Percentiles rank a stretch among this genome's conserved stretches.
These are phyloP conservation scores for Acanthamoeba healyi DNA, from an alignment of 208 protist species.

Conservation along the genomic window DNA sequence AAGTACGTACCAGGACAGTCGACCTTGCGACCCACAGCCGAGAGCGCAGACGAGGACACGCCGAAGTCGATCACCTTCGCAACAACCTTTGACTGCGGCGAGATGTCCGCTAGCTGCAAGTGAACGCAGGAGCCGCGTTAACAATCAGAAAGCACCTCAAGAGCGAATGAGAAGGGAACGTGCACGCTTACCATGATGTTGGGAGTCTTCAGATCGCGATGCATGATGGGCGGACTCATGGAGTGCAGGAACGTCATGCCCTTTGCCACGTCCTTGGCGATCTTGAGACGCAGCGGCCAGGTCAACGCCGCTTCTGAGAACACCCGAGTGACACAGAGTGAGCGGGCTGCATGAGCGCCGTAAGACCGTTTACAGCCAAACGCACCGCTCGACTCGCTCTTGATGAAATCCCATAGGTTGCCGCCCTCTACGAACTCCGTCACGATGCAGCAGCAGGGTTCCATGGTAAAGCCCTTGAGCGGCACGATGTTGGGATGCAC, in stretches of 20 bases:
- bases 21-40: not conserved
- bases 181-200: constrained; percentile 43
- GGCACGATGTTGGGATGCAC: constrained; percentile 56
- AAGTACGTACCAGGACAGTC: constrained; percentile 45
- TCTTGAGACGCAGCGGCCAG: constrained; percentile 69
- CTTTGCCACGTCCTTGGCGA: constrained; percentile 73
- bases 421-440: constrained; percentile 53
- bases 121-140: no score
- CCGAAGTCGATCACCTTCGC: constrained; percentile 74
- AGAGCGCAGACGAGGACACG: not conserved
- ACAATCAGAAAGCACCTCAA: not conserved
- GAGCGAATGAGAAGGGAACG: not conserved
- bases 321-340: not conserved
- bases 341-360: no score
- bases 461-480: constrained; percentile 26
- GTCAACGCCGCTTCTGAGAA: not conserved
- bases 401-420: constrained; percentile 38
- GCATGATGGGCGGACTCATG: constrained; percentile 44
- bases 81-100: not conserved
- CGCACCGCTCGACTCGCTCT: not conserved
- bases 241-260: constrained; percentile 48
- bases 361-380: no score
- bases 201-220: constrained; percentile 71
- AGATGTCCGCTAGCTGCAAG: constrained; percentile 55
- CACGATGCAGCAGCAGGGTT: constrained; percentile 64